phyloP scores from a whole-genome alignment of 805 yeast genomes.

The Starmerella bombi region DNA sequence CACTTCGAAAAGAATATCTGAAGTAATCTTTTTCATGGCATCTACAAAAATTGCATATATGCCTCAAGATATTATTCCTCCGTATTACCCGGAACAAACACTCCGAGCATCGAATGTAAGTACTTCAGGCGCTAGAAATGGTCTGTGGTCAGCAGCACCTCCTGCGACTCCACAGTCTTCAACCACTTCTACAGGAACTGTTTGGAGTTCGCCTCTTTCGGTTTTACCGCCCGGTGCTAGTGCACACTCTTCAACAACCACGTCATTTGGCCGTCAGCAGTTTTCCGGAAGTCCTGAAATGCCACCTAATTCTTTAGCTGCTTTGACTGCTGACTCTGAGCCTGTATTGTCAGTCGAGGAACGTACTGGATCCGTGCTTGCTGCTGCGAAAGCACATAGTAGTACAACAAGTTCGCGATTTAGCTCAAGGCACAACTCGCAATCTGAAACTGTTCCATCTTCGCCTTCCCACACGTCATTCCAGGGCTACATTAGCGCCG shows the following conservation, averaged over 20 bases:
- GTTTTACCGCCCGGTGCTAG: not conserved
- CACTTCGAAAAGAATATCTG: too few species aligned
- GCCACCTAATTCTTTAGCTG: slow-evolving; percentile 11
- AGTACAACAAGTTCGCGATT: slow-evolving; percentile 8
- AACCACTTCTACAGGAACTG: slow-evolving; percentile 8
- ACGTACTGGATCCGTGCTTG: not conserved
- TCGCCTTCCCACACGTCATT: not conserved
- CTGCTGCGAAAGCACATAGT: not conserved
- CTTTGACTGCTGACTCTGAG: slow-evolving; percentile 16
- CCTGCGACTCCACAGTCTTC: slow-evolving; percentile 16
- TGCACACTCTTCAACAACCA: not conserved
- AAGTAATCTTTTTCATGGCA: too few species aligned
- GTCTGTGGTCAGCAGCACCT: slow-evolving; percentile 11
- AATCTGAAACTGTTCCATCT: slow-evolving; percentile 8
- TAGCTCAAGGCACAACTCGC: slow-evolving; percentile 14
- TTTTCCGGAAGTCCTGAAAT: not conserved
- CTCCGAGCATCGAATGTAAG: not conserved
- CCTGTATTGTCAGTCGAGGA: slow-evolving; percentile 6
- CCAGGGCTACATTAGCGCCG: not conserved
- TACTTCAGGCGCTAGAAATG: not conserved
- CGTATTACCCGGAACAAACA: slow-evolving; percentile 5
- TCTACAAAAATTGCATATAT: slow-evolving; percentile 11
- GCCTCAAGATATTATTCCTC: slow-evolving; percentile 11
- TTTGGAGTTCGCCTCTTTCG: slow-evolving; percentile 14
- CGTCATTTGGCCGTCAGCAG: not conserved